Evolutionary conservation across 805 yeast species (phyloP), one percentile per base, ranked within the genome.

Genomic region (Saturnispora hagleri): DNA sequence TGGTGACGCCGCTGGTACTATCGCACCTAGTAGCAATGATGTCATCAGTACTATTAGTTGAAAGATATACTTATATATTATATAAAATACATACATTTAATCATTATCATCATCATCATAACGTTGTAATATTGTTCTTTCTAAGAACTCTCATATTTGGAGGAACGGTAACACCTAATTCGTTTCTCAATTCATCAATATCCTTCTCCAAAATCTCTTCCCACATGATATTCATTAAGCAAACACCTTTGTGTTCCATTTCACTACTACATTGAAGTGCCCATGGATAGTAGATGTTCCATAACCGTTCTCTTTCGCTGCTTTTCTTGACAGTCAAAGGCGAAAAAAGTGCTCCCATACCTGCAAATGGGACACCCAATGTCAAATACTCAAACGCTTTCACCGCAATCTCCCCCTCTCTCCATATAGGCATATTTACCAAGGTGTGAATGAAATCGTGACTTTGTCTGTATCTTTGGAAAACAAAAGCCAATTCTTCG

Each of bases 371-470:
- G 44, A 93, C 80, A 4, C 95, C 95, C 53, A 91, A 77, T 65
- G 93, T 91, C 62, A 93, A 84, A 61, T 83, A 95, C 67, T 91
- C 99, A 59, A 93, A 81, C 12, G 89, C 85, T 67, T 93, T 93
- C 18, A 93, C 84, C 0, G 97, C 89, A 50, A 93, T 84, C 64
- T 93, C 99, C n/a, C 99, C 99, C 63, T 93, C 98, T 57, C 93
- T 79, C 43, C 86, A 83, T 46, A 90, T 86, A 0, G 98, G 98
- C 48, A 88, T 73, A 15, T 95, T 91, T 0, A 95, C 85, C 28
- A 93, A 74, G 1, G 98, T 87, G 64, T 93, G 99, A 64, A 89
- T 91, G 62, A 93, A 93, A 63, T 93, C 99, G 62, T 93, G 99
- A 63, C 97, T 90, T 65, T 93, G 98, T 50, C 99, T 78, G 65